Conservation (phyloP, 768 basidiomycete genomes). For the Hygrocybe coccinea region DNA sequence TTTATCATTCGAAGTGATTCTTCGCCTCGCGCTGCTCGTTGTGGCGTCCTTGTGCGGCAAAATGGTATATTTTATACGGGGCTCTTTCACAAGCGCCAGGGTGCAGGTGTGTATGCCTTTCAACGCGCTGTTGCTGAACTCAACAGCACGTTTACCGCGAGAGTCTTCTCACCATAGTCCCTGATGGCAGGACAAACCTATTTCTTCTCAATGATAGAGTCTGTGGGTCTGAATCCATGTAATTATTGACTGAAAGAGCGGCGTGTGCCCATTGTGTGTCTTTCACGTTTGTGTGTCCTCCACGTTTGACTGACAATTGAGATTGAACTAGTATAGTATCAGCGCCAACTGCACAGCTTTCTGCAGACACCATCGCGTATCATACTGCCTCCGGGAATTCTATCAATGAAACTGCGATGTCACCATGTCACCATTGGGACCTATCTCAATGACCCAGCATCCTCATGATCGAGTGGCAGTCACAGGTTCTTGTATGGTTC, state of each 20-base stretch:
- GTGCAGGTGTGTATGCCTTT: constrained; percentile 39
- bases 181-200: constrained; percentile 37
- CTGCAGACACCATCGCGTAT: constrained; percentile 52
- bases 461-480: constrained; percentile 43
- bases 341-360: constrained; percentile 15
- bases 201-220: constrained; percentile 58
- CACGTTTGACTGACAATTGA: constrained; percentile 16
- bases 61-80: too few species aligned
- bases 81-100: constrained; percentile 36
- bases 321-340: constrained; percentile 31
- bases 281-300: background rate
- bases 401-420: constrained; percentile 14
- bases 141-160: constrained; percentile 40
- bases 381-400: constrained; percentile 55
- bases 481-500: constrained; percentile 44
- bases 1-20: too few species aligned
- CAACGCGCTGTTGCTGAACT: constrained; percentile 36
- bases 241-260: too few species aligned
- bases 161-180: constrained; percentile 39
- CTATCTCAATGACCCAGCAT: constrained; percentile 36
- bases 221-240: constrained; percentile 32
- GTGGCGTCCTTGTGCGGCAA: too few species aligned
- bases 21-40: too few species aligned
- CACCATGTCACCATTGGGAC: constrained; percentile 46
- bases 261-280: background rate